These are phyloP conservation scores for Talaromyces ruber DNA, from an alignment of 495 filamentous ascomycete species.

Conservation along the genomic window DNA sequence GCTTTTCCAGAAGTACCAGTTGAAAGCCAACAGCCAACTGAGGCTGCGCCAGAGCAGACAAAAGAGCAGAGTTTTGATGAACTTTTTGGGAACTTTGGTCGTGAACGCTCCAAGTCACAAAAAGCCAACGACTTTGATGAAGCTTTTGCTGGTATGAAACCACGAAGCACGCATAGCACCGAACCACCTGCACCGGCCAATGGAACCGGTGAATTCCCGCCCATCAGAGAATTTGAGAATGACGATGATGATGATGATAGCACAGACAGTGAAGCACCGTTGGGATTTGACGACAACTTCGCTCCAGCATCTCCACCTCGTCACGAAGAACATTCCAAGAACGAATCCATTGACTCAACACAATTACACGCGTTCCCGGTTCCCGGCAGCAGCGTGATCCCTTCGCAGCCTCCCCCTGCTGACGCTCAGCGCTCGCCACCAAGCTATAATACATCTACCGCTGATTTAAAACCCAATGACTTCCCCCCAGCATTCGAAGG, in stretches of 20 bases:
- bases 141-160: conserved; percentile 37
- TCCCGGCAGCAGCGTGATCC: conserved; percentile 19
- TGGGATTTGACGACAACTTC: conserved; percentile 89
- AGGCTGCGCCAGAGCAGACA: conserved; percentile 11
- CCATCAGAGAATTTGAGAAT: conserved; percentile 74
- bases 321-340: conserved; percentile 19
- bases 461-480: conserved; percentile 22
- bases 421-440: conserved; percentile 59
- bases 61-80: conserved; percentile 39
- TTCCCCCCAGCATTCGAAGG: conserved; percentile 56
- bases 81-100: conserved; percentile 46
- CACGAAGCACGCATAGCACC: conserved; percentile 9
- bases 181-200: conserved; percentile 23
- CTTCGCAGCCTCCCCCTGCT: conserved; percentile 34
- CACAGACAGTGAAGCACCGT: conserved; percentile 54
- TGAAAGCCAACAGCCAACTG: conserved; percentile 8
- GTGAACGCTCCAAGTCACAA: conserved; percentile 45
- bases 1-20: neutral
- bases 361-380: conserved; percentile 34
- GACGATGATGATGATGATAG: conserved; percentile 72
- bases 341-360: conserved; percentile 27
- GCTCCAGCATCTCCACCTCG: conserved; percentile 59
- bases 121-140: conserved; percentile 49
- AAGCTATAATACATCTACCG: conserved; percentile 44
- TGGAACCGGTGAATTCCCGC: conserved; percentile 70